These are phyloP conservation scores for Xerocomus brunneocitrinus DNA, from an alignment of 768 basidiomycete species.

Conservation along the genomic window DNA sequence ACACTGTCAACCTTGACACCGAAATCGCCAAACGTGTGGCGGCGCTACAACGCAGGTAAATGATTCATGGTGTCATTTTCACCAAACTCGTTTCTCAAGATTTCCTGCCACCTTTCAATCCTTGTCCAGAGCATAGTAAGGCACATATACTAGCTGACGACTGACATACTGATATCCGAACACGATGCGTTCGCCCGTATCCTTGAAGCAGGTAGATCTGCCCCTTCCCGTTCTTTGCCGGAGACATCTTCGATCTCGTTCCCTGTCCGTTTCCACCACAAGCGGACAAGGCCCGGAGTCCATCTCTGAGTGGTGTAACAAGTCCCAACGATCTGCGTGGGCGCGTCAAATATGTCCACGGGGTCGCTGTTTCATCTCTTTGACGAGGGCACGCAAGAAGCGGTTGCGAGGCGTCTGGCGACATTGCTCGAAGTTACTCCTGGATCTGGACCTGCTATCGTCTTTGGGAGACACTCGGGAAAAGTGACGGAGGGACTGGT, in stretches of 20 bases:
- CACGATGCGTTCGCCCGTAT: neutral
- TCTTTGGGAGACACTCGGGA: slow-evolving; percentile 34
- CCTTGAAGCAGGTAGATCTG: neutral
- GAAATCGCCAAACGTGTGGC: neutral
- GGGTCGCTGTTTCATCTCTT: slow-evolving; percentile 36
- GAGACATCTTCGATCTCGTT: slow-evolving; percentile 26
- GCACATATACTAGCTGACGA: neutral
- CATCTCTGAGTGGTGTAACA: slow-evolving; percentile 3
- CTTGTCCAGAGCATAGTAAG: neutral
- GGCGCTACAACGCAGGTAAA: neutral
- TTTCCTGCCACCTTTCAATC: neutral
- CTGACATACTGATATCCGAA: neutral
- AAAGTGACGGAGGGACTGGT: slow-evolving; percentile 21
- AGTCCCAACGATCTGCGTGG: slow-evolving; percentile 23
- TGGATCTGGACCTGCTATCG: slow-evolving; percentile 22
- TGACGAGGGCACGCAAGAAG: slow-evolving; percentile 31
- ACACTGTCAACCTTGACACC: neutral
- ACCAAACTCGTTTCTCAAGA: neutral
- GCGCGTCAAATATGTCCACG: slow-evolving; percentile 27
- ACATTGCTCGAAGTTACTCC: slow-evolving; percentile 19
- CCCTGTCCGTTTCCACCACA: slow-evolving; percentile 2
- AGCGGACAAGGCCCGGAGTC: neutral
- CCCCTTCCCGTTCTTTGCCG: slow-evolving; percentile 27
- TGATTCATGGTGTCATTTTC: no score
- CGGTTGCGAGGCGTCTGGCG: slow-evolving; percentile 26